These are phyloP conservation scores for Metarhizium rileyi DNA, from an alignment of 2,329 filamentous ascomycete species.

Conservation along the genomic window DNA sequence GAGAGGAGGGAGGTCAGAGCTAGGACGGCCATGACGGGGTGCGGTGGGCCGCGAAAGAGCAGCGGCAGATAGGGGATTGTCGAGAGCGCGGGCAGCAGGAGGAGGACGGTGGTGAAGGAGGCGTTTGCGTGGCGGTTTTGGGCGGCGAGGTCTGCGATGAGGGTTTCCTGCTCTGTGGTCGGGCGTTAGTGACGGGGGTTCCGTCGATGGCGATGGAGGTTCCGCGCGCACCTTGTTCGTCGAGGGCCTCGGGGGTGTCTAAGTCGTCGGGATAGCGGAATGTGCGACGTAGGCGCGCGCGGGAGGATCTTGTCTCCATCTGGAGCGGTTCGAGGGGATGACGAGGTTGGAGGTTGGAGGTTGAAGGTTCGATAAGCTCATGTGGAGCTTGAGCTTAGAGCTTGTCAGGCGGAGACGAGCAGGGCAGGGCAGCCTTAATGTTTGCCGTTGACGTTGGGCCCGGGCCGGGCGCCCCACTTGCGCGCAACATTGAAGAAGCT, in stretches of 20 bases:
- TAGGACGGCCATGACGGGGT: constrained; percentile 40
- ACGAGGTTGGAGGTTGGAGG: not conserved
- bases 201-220: not conserved
- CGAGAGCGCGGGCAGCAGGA: constrained; percentile 48
- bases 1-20: constrained; percentile 52
- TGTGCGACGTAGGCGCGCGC: constrained; percentile 60
- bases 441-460: no score
- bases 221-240: constrained; percentile 55
- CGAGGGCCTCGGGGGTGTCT: constrained; percentile 50
- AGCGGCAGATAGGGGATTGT: constrained; percentile 40
- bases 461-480: no score
- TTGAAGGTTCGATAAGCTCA: not conserved
- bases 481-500: no score
- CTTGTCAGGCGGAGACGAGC: no score
- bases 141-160: constrained; percentile 45
- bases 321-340: not conserved
- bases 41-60: constrained; percentile 22
- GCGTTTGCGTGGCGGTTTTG: constrained; percentile 49
- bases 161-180: constrained; percentile 50
- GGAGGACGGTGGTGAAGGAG: constrained; percentile 47
- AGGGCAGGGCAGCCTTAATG: no score
- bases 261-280: constrained; percentile 66
- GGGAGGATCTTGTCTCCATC: constrained; percentile 16
- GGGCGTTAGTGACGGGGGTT: no score
- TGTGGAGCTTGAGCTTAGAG: not conserved